phyloP scores from a whole-genome alignment of 352 stramenopile genomes.

The Globisporangium emineosum region DNA sequence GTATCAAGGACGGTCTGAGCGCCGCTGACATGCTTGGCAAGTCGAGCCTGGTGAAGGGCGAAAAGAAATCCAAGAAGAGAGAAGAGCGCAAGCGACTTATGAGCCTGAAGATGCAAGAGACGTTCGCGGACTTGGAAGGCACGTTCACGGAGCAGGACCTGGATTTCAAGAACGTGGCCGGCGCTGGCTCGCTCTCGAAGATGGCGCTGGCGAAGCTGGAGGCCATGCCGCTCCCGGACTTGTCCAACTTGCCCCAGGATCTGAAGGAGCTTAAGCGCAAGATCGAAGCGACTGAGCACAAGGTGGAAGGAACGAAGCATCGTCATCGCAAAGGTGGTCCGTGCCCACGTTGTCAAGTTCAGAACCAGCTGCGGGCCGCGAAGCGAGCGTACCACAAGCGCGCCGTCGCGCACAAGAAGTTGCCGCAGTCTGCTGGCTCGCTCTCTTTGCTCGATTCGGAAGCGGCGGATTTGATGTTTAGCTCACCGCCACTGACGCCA shows the following conservation, averaged over 20 bases:
- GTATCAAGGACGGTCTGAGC: conserved; percentile 22
- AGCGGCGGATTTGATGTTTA: conserved; percentile 14
- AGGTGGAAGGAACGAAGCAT: conserved; percentile 86
- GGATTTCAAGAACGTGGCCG: conserved; percentile 60
- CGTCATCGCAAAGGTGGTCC: conserved; percentile 80
- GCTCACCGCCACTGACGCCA: conserved; percentile 15
- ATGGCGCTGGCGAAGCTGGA: conserved; percentile 68
- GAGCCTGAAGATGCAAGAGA: conserved; percentile 68
- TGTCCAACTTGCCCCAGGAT: conserved; percentile 75
- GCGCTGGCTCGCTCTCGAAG: conserved; percentile 44
- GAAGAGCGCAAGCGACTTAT: conserved; percentile 62
- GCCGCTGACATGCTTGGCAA: conserved; percentile 10
- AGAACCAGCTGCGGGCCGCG: conserved; percentile 76
- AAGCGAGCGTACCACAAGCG: conserved; percentile 83
- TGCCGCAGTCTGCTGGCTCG: conserved; percentile 43
- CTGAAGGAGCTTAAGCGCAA: conserved; percentile 82
- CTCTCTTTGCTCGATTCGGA: conserved; percentile 10
- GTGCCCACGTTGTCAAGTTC: conserved; percentile 77
- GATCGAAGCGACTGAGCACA: conserved; percentile 81
- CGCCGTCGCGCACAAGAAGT: conserved; percentile 78
- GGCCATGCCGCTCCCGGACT: conserved; percentile 65
- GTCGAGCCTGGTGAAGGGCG: conserved; percentile 23
- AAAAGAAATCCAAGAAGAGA: conserved; percentile 64
- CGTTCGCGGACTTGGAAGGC: conserved; percentile 56
- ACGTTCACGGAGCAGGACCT: conserved; percentile 68